These are phyloP conservation scores for Chalciporus pseudorubinellus DNA, from an alignment of 768 basidiomycete species.

Conservation along the genomic window DNA sequence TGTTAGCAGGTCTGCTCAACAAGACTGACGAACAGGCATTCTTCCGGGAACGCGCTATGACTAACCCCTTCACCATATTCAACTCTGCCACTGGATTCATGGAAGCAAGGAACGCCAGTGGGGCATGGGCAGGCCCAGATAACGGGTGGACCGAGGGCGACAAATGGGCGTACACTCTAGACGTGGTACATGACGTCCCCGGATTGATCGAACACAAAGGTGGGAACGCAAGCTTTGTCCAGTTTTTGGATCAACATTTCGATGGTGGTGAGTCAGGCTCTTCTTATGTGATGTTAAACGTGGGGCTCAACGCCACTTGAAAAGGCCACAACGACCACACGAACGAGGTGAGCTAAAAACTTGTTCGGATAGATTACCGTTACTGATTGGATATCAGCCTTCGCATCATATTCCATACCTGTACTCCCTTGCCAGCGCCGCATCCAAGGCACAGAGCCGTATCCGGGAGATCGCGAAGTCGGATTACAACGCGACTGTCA, in stretches of 20 bases:
- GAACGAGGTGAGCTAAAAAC: slow-evolving; percentile 55
- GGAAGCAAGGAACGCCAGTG: slow-evolving; percentile 71
- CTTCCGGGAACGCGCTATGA: slow-evolving; percentile 55
- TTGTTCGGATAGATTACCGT: background rate
- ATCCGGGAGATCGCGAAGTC: slow-evolving; percentile 60
- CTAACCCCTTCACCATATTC: slow-evolving; percentile 61
- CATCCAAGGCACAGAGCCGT: slow-evolving; percentile 68
- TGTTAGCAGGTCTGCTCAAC: slow-evolving; percentile 54
- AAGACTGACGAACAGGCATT: slow-evolving; percentile 49
- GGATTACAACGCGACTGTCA: slow-evolving; percentile 67
- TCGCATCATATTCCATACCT: slow-evolving; percentile 87
- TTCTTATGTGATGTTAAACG: background rate
- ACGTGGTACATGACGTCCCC: slow-evolving; percentile 69
- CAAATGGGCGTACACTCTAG: slow-evolving; percentile 75
- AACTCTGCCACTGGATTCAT: slow-evolving; percentile 72
- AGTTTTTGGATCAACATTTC: slow-evolving; percentile 60
- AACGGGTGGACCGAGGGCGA: slow-evolving; percentile 84
- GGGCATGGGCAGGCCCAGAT: slow-evolving; percentile 69
- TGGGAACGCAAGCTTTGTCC: slow-evolving; percentile 62
- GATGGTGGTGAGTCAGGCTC: slow-evolving; percentile 37
- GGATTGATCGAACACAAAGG: slow-evolving; percentile 62
- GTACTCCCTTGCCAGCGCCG: slow-evolving; percentile 69
- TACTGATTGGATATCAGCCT: slow-evolving; percentile 45
- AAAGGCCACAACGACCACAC: slow-evolving; percentile 77
- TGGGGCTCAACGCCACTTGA: slow-evolving; percentile 5